A percentile compares a stretch with the other conserved stretches of the same genome.
Conservation (phyloP, 1,284 basidiomycete species). For the Cryptococcus hybrid region DNA sequence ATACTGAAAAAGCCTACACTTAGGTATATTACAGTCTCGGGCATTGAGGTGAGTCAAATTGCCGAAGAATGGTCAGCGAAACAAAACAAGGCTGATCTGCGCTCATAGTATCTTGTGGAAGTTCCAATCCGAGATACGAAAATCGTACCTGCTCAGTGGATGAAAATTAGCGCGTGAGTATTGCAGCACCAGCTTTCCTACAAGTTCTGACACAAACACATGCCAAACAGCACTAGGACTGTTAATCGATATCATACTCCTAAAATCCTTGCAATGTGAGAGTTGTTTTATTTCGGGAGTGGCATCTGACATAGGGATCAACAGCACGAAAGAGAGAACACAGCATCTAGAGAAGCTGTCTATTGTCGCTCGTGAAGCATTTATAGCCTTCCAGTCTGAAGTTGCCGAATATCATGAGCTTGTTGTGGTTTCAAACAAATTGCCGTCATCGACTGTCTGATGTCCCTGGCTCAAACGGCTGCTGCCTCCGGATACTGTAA, state of each 20-base stretch:
- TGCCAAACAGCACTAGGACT: slow-evolving; percentile 64
- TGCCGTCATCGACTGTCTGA: slow-evolving; percentile 59
- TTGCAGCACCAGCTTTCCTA: neutral
- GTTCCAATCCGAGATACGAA: slow-evolving; percentile 69
- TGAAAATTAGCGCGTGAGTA: slow-evolving; percentile 66
- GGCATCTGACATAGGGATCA: slow-evolving; percentile 1
- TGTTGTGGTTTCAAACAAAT: slow-evolving; percentile 68
- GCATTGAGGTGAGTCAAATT: slow-evolving; percentile 61
- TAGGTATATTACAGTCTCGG: slow-evolving; percentile 66
- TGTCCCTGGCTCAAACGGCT: slow-evolving; percentile 44
- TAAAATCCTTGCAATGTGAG: slow-evolving; percentile 59
- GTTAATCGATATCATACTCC: slow-evolving; percentile 81
- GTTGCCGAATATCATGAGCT: slow-evolving; percentile 68
- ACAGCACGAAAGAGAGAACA: slow-evolving; percentile 64
- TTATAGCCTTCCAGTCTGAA: slow-evolving; percentile 64
- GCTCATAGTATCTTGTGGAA: slow-evolving; percentile 68
- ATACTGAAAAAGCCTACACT: slow-evolving; percentile 69
- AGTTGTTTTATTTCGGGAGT: neutral
- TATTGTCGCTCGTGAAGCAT: slow-evolving; percentile 64
- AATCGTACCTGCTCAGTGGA: slow-evolving; percentile 76
- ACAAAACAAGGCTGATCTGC: slow-evolving; percentile 4
- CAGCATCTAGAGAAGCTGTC: slow-evolving; percentile 74
- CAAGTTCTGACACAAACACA: neutral
- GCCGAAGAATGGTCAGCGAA: neutral
- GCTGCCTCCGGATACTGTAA: slow-evolving; percentile 57